Percentiles rank a stretch among this genome's conserved stretches.
phyloP scores from a whole-genome alignment of 2,329 filamentous ascomycete species.

The Fusarium clavum region DNA sequence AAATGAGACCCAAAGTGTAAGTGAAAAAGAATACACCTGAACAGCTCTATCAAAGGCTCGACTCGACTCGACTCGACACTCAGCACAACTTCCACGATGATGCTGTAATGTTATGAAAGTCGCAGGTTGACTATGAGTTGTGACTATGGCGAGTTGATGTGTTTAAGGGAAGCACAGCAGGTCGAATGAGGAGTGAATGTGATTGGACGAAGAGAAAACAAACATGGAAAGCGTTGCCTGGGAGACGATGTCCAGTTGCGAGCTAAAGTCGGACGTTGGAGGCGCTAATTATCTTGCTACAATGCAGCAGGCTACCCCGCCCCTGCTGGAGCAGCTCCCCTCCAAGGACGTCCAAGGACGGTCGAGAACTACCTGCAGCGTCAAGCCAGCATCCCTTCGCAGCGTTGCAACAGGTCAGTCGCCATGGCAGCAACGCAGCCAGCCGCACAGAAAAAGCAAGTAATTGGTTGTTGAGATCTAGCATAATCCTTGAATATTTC shows the following conservation, averaged over 20 bases:
- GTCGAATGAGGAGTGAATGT: conserved; percentile 28
- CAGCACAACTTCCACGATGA: conserved; percentile 40
- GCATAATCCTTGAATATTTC: conserved; percentile 44
- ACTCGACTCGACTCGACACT: conserved; percentile 23
- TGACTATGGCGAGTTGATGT: conserved; percentile 46
- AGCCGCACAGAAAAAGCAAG: conserved; percentile 33
- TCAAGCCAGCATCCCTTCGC: conserved; percentile 23
- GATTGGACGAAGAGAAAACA: conserved; percentile 51
- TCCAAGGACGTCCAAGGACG: conserved; percentile 36
- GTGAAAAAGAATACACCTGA: conserved; percentile 41
- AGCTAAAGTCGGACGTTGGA: conserved; percentile 37
- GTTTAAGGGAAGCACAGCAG: conserved; percentile 49
- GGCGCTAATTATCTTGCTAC: conserved; percentile 47
- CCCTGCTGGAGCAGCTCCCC: conserved; percentile 39
- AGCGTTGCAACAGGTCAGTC: conserved; percentile 43
- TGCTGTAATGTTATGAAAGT: conserved; percentile 44
- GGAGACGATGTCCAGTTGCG: conserved; percentile 37
- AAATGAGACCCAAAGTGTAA: conserved; percentile 43
- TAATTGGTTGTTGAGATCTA: conserved; percentile 40
- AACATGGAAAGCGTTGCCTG: conserved; percentile 48
- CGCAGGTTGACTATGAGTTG: conserved; percentile 25
- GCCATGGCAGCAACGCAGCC: conserved; percentile 49
- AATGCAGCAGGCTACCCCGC: conserved; percentile 47
- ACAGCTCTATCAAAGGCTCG: conserved; percentile 43
- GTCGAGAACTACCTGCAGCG: conserved; percentile 30